Percentiles rank a stretch among this genome's conserved stretches.
Conservation (phyloP, 2,329 filamentous ascomycete genomes). For the Beauveria varroae region DNA sequence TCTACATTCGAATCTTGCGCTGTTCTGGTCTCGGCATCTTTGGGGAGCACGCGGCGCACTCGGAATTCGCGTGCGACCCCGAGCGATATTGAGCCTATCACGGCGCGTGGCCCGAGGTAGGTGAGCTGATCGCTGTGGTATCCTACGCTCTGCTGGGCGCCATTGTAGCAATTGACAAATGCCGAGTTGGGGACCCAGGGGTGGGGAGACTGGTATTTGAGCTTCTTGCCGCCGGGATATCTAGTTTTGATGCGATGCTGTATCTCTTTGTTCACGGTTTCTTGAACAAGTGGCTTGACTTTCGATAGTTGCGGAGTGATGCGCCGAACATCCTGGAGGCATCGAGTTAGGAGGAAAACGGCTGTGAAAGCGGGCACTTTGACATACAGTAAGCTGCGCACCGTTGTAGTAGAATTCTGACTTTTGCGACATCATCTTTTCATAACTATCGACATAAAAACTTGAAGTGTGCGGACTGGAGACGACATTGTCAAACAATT, state of each 20-base stretch:
- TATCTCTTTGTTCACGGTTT: slow-evolving; percentile 73
- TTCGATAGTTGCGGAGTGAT: slow-evolving; percentile 67
- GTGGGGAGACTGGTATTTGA: slow-evolving; percentile 66
- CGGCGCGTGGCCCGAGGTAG: slow-evolving; percentile 78
- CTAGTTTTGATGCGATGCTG: slow-evolving; percentile 57
- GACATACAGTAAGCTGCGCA: slow-evolving; percentile 51
- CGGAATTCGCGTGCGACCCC: slow-evolving; percentile 93
- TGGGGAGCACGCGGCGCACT: slow-evolving; percentile 66
- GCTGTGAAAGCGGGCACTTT: neutral
- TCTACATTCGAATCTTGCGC: slow-evolving; percentile 51
- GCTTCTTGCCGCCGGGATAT: slow-evolving; percentile 64
- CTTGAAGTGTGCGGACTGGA: slow-evolving; percentile 75
- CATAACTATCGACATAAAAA: slow-evolving; percentile 71
- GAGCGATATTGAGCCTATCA: slow-evolving; percentile 85
- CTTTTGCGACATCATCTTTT: slow-evolving; percentile 63
- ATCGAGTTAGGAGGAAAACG: neutral
- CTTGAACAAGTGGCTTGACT: slow-evolving; percentile 63
- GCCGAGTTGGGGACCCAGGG: slow-evolving; percentile 82
- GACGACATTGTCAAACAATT: slow-evolving; percentile 83
- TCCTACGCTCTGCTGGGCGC: slow-evolving; percentile 73
- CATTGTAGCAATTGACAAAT: slow-evolving; percentile 90
- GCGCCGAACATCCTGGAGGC: slow-evolving; percentile 59
- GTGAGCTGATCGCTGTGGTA: slow-evolving; percentile 92
- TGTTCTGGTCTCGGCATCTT: slow-evolving; percentile 36
- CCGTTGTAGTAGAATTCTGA: slow-evolving; percentile 85